Evolutionary conservation across 495 filamentous ascomycete species (phyloP).

Genomic region (Penicillium diatomitis): DNA sequence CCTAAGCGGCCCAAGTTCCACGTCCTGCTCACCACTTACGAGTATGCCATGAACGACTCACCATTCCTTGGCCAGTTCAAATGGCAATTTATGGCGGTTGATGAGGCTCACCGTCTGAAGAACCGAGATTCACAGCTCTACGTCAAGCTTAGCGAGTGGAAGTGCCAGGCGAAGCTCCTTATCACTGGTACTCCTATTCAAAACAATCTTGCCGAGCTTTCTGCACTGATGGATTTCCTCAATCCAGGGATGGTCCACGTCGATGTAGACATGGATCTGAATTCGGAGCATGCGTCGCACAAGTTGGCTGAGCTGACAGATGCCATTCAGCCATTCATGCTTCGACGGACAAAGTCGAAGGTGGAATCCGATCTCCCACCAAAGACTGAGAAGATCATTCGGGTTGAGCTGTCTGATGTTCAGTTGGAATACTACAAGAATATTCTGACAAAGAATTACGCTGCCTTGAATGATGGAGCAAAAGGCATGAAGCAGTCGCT

Average conservation of each 20-base stretch:
- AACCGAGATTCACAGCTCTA: slow-evolving; percentile 93
- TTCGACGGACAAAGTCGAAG: slow-evolving; percentile 93
- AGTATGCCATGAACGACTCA: slow-evolving; percentile 78
- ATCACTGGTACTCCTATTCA: slow-evolving; percentile 98
- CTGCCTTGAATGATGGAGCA: slow-evolving; percentile 80
- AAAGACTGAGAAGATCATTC: slow-evolving; percentile 97
- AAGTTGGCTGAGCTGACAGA: slow-evolving; percentile 64
- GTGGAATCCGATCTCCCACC: slow-evolving; percentile 93
- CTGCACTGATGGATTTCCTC: slow-evolving; percentile 87
- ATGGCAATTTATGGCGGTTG: slow-evolving; percentile 94
- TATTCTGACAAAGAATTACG: slow-evolving; percentile 93
- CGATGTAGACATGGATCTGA: slow-evolving; percentile 80
- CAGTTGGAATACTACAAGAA: slow-evolving; percentile 98
- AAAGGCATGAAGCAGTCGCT: slow-evolving; percentile 86
- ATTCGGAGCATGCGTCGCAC: slow-evolving; percentile 55
- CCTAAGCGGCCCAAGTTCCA: slow-evolving; percentile 84
- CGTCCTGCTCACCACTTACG: slow-evolving; percentile 89
- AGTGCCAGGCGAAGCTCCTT: slow-evolving; percentile 72
- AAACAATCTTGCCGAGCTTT: slow-evolving; percentile 87
- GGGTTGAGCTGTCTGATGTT: slow-evolving; percentile 89
- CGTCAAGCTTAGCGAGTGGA: slow-evolving; percentile 71
- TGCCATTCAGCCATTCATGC: slow-evolving; percentile 79
- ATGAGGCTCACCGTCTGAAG: slow-evolving; percentile 95
- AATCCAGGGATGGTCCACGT: slow-evolving; percentile 82
- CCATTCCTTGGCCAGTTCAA: slow-evolving; percentile 75